Conservation (phyloP, 2,329 filamentous ascomycete species). For the Xylaria sp. region DNA sequence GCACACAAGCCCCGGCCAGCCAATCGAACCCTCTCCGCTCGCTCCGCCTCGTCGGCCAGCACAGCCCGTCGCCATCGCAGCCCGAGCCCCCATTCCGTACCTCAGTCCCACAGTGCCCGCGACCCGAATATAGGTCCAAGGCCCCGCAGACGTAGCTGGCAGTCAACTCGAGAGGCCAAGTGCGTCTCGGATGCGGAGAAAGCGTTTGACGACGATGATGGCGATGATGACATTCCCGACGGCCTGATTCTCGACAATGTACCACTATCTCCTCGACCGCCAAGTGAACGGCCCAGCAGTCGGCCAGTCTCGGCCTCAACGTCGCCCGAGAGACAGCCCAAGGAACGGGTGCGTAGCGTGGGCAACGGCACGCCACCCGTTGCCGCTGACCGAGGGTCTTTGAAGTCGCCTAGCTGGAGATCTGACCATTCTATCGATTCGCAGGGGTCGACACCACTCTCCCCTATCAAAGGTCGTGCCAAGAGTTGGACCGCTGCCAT, state of each 20-base stretch:
- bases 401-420: slow-evolving; percentile 63
- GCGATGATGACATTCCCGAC: slow-evolving; percentile 79
- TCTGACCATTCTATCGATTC: slow-evolving; percentile 49
- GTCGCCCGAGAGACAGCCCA: slow-evolving; percentile 58
- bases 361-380: slow-evolving; percentile 69
- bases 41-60: slow-evolving; percentile 49
- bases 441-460: slow-evolving; percentile 43
- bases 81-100: slow-evolving; percentile 53
- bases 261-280: slow-evolving; percentile 75
- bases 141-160: slow-evolving; percentile 71
- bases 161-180: slow-evolving; percentile 68
- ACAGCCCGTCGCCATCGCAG: slow-evolving; percentile 53
- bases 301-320: slow-evolving; percentile 58
- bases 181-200: slow-evolving; percentile 73
- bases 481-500: slow-evolving; percentile 78
- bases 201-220: slow-evolving; percentile 77
- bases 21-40: slow-evolving; percentile 45
- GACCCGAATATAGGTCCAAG: slow-evolving; percentile 48
- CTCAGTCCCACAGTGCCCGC: slow-evolving; percentile 49
- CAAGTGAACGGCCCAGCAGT: slow-evolving; percentile 60
- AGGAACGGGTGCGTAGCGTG: slow-evolving; percentile 59
- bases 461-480: slow-evolving; percentile 59
- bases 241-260: slow-evolving; percentile 82
- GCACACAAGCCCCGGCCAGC: slow-evolving; percentile 40
- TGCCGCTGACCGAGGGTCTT: slow-evolving; percentile 63